Percentiles rank a stretch among this genome's conserved stretches.
Conservation (phyloP, 768 basidiomycete genomes). For the Sistotremastrum niveocremeum region DNA sequence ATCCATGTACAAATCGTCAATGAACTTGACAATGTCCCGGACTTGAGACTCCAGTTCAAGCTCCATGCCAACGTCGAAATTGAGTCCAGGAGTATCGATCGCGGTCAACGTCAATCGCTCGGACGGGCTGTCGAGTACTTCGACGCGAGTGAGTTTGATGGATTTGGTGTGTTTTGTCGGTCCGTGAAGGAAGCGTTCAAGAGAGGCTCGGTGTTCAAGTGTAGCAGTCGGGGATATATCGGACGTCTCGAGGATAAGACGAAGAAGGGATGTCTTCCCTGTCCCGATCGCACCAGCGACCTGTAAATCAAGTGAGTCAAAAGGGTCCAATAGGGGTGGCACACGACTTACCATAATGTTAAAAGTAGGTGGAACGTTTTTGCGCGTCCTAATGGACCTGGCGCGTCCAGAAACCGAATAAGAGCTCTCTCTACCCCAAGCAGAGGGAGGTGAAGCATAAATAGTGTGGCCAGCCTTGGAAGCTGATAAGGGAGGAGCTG, state of each 20-base stretch:
- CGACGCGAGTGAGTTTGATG: constrained; percentile 58
- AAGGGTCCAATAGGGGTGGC: background rate
- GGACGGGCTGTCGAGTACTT: constrained; percentile 73
- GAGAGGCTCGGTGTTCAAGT: constrained; percentile 49
- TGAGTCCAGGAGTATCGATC: constrained; percentile 77
- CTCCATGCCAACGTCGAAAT: constrained; percentile 60
- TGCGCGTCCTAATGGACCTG: constrained; percentile 48
- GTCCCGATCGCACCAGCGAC: constrained; percentile 58
- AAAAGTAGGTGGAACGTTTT: constrained; percentile 51
- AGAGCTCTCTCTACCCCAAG: constrained; percentile 45
- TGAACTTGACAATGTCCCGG: constrained; percentile 55
- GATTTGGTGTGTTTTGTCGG: constrained; percentile 43
- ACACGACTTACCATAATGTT: constrained; percentile 59
- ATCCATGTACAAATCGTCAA: constrained; percentile 72
- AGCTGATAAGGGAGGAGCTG: background rate
- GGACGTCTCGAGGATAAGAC: constrained; percentile 71
- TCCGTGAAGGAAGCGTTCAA: constrained; percentile 53
- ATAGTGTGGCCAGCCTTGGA: constrained; percentile 26
- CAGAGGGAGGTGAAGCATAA: constrained; percentile 46
- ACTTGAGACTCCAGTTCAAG: constrained; percentile 72
- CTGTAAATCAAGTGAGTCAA: constrained; percentile 21
- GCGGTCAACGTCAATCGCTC: constrained; percentile 69
- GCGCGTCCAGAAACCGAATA: constrained; percentile 29
- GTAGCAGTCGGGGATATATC: constrained; percentile 71
- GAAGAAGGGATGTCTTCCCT: constrained; percentile 74